Percentiles rank a stretch among this genome's conserved stretches.
phyloP scores from a whole-genome alignment of 2,329 filamentous ascomycete genomes.

The Hyphodiscus sp. region DNA sequence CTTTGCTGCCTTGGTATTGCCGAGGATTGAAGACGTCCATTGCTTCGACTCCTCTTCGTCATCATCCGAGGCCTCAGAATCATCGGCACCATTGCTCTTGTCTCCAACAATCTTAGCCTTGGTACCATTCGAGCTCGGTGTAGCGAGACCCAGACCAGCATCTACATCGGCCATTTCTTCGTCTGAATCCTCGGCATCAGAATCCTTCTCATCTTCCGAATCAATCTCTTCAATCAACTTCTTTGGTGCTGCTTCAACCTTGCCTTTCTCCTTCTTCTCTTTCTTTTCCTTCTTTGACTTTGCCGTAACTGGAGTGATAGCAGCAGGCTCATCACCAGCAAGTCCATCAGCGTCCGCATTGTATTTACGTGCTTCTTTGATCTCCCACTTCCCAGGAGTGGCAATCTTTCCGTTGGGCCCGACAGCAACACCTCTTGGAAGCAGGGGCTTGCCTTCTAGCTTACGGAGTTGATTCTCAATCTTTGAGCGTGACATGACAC shows the following conservation, averaged over 20 bases:
- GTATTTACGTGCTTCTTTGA: slow-evolving; percentile 92
- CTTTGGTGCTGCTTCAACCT: slow-evolving; percentile 30
- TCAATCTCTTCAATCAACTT: slow-evolving; percentile 26
- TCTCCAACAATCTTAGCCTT: slow-evolving; percentile 19
- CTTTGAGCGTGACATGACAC: slow-evolving; percentile 63
- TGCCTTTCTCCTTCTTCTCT: slow-evolving; percentile 38
- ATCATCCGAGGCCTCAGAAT: slow-evolving; percentile 11
- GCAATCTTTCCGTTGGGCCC: slow-evolving; percentile 63
- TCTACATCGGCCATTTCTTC: slow-evolving; percentile 25
- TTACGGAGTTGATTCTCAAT: slow-evolving; percentile 70
- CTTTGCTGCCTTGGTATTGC: slow-evolving; percentile 25
- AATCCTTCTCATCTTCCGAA: slow-evolving; percentile 15
- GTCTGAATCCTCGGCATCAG: slow-evolving; percentile 16
- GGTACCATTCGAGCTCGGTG: slow-evolving; percentile 17
- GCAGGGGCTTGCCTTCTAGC: slow-evolving; percentile 85
- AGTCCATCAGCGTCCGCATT: slow-evolving; percentile 90
- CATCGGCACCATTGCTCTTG: slow-evolving; percentile 3
- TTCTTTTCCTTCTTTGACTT: slow-evolving; percentile 41
- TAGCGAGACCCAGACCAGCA: slow-evolving; percentile 14
- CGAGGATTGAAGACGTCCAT: slow-evolving; percentile 16
- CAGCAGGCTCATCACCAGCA: slow-evolving; percentile 36
- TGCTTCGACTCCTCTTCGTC: slow-evolving; percentile 6
- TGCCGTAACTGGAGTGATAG: slow-evolving; percentile 29
- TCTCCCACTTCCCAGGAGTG: slow-evolving; percentile 71
- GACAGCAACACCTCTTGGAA: slow-evolving; percentile 68